Percentiles rank a stretch among this genome's conserved stretches.
phyloP scores from a whole-genome alignment of 768 basidiomycete genomes.

The Panaeolus papilionaceus region DNA sequence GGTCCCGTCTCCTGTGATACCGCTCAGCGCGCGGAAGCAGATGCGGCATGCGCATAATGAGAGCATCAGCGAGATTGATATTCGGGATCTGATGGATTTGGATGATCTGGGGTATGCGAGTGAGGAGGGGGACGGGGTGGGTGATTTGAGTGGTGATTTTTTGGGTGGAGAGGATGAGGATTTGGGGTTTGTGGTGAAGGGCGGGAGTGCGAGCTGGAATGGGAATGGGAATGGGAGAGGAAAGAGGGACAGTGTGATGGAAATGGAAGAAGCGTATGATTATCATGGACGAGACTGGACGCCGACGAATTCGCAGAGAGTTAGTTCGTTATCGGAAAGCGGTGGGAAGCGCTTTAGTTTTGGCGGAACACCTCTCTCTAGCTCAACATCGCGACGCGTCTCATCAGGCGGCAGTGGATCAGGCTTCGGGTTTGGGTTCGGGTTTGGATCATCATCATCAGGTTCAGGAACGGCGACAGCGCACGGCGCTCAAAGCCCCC shows the following conservation, averaged over 20 bases:
- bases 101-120: slow-evolving; percentile 21
- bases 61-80: slow-evolving; percentile 44
- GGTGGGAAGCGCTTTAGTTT: neutral
- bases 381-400: too few relatives aligned
- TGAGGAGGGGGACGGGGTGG: slow-evolving; percentile 20
- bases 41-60: slow-evolving; percentile 35
- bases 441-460: too few relatives aligned
- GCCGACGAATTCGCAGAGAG: neutral
- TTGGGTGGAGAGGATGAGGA: neutral
- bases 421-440: too few relatives aligned
- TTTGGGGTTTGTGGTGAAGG: neutral
- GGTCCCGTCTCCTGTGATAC: slow-evolving; percentile 17
- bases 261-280: slow-evolving; percentile 2
- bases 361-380: neutral
- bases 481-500: too few relatives aligned
- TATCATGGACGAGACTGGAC: neutral
- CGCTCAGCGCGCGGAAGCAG: slow-evolving; percentile 20
- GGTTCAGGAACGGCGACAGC: too few relatives aligned
- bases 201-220: neutral
- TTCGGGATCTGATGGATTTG: slow-evolving; percentile 35
- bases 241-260: slow-evolving; percentile 3
- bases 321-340: neutral
- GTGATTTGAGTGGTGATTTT: slow-evolving; percentile 16
- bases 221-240: neutral
- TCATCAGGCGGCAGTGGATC: too few relatives aligned